Evolutionary conservation across 164 flowering plant species (phyloP).

Genomic region (Vitis rotundifolia): DNA sequence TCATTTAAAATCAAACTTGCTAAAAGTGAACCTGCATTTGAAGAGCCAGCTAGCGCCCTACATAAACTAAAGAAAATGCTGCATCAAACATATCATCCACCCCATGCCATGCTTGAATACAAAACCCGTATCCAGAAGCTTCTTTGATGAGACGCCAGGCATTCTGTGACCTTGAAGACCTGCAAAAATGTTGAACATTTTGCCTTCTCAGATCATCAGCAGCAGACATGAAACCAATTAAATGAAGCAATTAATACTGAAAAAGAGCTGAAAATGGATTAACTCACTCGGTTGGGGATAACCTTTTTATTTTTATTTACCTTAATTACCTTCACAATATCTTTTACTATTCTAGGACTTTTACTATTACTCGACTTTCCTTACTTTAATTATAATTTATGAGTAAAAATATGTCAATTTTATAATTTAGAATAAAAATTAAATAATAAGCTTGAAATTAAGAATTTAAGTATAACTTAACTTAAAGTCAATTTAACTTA

Average conservation of each 20-base stretch:
- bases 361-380: too few relatives aligned
- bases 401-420: too few relatives aligned
- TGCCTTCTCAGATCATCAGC: too few relatives aligned
- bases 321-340: neutral
- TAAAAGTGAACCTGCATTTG: too few relatives aligned
- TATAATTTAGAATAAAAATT: too few relatives aligned
- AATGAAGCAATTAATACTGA: neutral
- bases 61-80: slow-evolving; percentile 22
- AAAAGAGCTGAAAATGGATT: neutral
- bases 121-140: slow-evolving; percentile 53
- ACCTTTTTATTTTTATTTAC: too few relatives aligned
- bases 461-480: too few relatives aligned
- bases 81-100: slow-evolving; percentile 48
- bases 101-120: slow-evolving; percentile 38
- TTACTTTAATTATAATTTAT: too few relatives aligned
- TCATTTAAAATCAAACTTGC: neutral
- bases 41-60: too few relatives aligned
- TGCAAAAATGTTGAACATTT: neutral
- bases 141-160: slow-evolving; percentile 37
- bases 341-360: neutral
- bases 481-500: too few relatives aligned
- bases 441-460: too few relatives aligned
- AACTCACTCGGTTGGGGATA: slow-evolving; percentile 13
- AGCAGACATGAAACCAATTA: too few relatives aligned
- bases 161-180: slow-evolving; percentile 12